These are phyloP conservation scores for Lecanosticta acicola DNA, from an alignment of 2,329 filamentous ascomycete species.

Conservation along the genomic window DNA sequence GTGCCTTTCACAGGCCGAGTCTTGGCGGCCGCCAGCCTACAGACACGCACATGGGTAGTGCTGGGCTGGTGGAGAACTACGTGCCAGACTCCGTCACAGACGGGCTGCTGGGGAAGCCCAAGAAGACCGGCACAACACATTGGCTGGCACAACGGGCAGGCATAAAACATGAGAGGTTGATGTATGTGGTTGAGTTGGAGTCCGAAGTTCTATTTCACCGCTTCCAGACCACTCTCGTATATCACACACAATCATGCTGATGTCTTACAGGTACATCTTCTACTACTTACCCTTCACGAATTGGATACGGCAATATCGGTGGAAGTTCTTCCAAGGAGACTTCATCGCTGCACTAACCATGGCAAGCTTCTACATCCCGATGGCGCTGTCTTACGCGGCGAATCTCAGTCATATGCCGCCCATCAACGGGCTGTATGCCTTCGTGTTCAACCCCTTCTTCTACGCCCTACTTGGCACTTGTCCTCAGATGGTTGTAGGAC, in stretches of 20 bases:
- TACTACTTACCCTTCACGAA: conserved; percentile 91
- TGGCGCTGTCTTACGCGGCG: conserved; percentile 86
- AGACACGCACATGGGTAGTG: conserved; percentile 22
- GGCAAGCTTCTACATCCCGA: conserved; percentile 96
- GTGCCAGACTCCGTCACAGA: conserved; percentile 42
- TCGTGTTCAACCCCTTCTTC: conserved; percentile 84
- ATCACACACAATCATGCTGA: not conserved
- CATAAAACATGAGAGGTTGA: conserved; percentile 64
- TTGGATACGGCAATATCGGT: conserved; percentile 84
- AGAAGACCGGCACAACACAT: conserved; percentile 67
- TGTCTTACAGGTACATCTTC: conserved; percentile 63
- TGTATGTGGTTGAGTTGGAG: conserved; percentile 52
- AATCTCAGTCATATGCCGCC: conserved; percentile 90
- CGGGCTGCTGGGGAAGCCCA: conserved; percentile 40
- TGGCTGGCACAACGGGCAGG: conserved; percentile 68
- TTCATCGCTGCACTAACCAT: conserved; percentile 86
- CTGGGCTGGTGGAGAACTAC: conserved; percentile 35
- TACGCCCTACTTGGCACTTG: conserved; percentile 90
- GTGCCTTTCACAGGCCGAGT: conserved; percentile 30
- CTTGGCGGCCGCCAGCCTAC: conserved; percentile 15
- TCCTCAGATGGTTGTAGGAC: conserved; percentile 88
- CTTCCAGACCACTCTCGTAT: too few species aligned
- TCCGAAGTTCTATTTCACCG: too few species aligned
- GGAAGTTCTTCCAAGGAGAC: conserved; percentile 77
- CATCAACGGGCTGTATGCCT: conserved; percentile 89